A percentile compares a stretch with the other conserved stretches of the same genome.
phyloP scores from a whole-genome alignment of 176 grass and related monocot species.

The Zoysia japonica region DNA sequence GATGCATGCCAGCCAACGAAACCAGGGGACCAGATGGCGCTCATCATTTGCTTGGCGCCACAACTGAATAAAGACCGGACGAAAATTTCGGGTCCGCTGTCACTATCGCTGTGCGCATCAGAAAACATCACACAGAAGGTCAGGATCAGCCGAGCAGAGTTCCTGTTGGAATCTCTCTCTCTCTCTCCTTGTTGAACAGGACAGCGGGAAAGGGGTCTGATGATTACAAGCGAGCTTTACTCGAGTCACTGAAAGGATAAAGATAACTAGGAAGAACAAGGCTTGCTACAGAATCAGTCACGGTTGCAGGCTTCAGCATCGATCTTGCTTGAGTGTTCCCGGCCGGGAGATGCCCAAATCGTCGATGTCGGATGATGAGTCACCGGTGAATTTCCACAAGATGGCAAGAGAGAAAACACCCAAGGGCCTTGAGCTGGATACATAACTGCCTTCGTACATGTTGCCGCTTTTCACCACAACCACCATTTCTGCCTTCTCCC shows the following conservation, averaged over 20 bases:
- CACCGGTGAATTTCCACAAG: constrained; percentile 37
- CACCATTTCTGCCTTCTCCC: constrained; percentile 64
- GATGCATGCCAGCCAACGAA: constrained; percentile 9
- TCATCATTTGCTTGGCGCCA: background rate
- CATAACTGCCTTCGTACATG: constrained; percentile 63
- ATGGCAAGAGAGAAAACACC: constrained; percentile 65
- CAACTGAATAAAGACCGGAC: background rate
- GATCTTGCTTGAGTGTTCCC: background rate
- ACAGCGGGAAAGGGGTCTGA: background rate
- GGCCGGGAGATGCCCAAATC: background rate
- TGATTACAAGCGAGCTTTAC: background rate
- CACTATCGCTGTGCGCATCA: constrained; percentile 11
- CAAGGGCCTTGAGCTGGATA: constrained; percentile 67
- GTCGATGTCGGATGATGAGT: constrained; percentile 6
- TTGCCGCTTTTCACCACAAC: constrained; percentile 64
- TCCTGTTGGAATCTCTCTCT: background rate
- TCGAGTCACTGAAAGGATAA: background rate
- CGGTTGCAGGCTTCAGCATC: background rate
- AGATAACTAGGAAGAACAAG: background rate
- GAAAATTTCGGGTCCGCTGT: constrained; percentile 4
- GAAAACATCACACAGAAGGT: constrained; percentile 23
- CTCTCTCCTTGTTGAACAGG: constrained; percentile 4
- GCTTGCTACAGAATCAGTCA: background rate
- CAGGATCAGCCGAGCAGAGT: constrained; percentile 13
- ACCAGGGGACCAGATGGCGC: constrained; percentile 28